phyloP scores from a whole-genome alignment of 2,329 filamentous ascomycete genomes.

The Xylariaceae sp. region DNA sequence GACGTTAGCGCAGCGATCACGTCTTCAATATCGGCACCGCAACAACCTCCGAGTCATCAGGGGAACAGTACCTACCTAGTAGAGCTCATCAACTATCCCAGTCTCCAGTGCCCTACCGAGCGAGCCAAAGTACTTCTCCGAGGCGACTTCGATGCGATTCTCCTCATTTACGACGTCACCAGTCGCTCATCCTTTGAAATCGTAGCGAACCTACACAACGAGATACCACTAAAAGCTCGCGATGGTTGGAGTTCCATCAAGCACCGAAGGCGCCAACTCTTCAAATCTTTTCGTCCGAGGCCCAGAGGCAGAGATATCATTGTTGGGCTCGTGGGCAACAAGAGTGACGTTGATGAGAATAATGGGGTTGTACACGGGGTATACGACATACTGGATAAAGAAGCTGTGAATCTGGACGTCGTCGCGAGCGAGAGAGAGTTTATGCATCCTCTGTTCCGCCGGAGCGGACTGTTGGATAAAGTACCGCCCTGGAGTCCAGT shows the following conservation, averaged over 20 bases:
- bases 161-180: not conserved
- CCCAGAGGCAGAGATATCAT: not conserved
- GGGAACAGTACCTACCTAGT: not conserved
- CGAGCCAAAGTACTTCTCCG: not conserved
- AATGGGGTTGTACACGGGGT: not conserved
- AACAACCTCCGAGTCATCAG: too few relatives aligned
- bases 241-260: not conserved
- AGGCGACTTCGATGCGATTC: not conserved
- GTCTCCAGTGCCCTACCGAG: not conserved
- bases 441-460: not conserved
- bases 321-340: not conserved
- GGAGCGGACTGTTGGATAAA: too few relatives aligned
- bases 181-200: not conserved
- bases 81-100: not conserved
- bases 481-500: not conserved
- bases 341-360: not conserved
- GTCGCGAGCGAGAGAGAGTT: not conserved
- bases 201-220: not conserved
- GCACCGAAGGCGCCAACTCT: too few relatives aligned
- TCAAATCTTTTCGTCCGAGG: too few relatives aligned
- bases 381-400: not conserved
- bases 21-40: too few relatives aligned
- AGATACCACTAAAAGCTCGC: not conserved
- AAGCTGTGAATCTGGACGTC: not conserved
- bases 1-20: too few relatives aligned